Evolutionary conservation across 78 protist species (phyloP), one percentile per base, ranked within the genome.

Genomic region (Guillardia theta): DNA sequence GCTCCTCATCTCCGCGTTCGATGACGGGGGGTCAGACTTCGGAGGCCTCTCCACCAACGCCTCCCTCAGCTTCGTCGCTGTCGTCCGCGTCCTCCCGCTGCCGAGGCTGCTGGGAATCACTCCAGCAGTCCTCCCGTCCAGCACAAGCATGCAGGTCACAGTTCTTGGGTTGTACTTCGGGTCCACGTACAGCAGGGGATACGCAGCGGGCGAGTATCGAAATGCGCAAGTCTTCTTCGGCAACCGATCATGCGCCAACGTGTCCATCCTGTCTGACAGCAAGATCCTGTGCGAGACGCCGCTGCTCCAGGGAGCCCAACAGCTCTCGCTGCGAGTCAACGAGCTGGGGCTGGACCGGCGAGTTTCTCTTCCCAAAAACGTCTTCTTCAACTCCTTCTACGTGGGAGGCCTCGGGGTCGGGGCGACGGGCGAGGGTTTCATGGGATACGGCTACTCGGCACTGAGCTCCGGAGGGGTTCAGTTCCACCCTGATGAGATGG

Each of bases 131-230:
- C 50, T 78, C 33, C 18, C 90, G 24, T 37, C 90, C 18, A 10
- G n/a, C 50, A 50, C 53, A 43, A 50, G 90, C 45, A 22, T 30
- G 48, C 50, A 43, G 4, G 33, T 78, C 9, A 78, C 90, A 36
- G 50, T 78, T n/a, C 43, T 10, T 30, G 90, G 90, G n/a, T 48
- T 37, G 37, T 78, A 43, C 90, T 78, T 78, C 33, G 90, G 90
- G 33, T 78, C 90, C 37, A 1, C 24, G 21, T 78, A 78, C 48
- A 78, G 90, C 90, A 46, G 90, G 41, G 48, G 48, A 36, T 78
- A 78, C 8, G 83, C n/a, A 36, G 36, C 15, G 36, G 45, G 12
- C 36, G 83, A 70, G 6, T 70, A 70, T 33, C 46, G 83, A 15
- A 24, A 33, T 24, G 8, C 41, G 45, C 15, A 12, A 12, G 83